These are phyloP conservation scores for Boletus insuetus DNA, from an alignment of 768 basidiomycete genomes.

Conservation along the genomic window DNA sequence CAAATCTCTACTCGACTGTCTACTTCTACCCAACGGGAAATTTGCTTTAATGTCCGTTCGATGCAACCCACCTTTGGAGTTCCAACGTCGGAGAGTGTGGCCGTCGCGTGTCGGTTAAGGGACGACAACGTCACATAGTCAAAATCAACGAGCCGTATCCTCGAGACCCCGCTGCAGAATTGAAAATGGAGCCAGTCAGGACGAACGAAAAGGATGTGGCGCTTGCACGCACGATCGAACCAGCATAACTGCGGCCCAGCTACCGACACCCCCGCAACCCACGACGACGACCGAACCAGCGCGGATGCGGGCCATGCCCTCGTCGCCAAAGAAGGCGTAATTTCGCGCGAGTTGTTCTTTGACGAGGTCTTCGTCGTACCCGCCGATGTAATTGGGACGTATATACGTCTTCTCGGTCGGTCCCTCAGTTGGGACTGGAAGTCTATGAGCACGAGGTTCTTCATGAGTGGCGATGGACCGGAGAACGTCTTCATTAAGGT, in stretches of 20 bases:
- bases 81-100: conserved; percentile 85
- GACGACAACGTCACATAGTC: conserved; percentile 96
- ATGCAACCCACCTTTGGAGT: conserved; percentile 87
- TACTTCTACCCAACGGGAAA: conserved; percentile 85
- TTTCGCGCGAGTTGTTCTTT: conserved; percentile 90
- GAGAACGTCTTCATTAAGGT: conserved; percentile 56
- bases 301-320: conserved; percentile 79
- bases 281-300: conserved; percentile 78
- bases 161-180: conserved; percentile 60
- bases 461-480: conserved; percentile 42
- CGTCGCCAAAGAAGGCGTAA: conserved; percentile 92
- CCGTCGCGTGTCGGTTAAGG: conserved; percentile 92
- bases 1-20: conserved; percentile 84
- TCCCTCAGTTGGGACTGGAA: not conserved
- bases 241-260: conserved; percentile 94
- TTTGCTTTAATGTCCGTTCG: conserved; percentile 60
- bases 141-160: conserved; percentile 85
- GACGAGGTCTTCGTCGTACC: conserved; percentile 78
- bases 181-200: not conserved
- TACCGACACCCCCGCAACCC: conserved; percentile 96
- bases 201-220: not conserved
- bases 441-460: not conserved
- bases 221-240: conserved; percentile 69
- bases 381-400: conserved; percentile 19
- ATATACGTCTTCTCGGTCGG: conserved; percentile 14